A percentile compares a stretch with the other conserved stretches of the same genome.
Conservation (phyloP, 164 flowering plant genomes). For the Houttuynia cordata region DNA sequence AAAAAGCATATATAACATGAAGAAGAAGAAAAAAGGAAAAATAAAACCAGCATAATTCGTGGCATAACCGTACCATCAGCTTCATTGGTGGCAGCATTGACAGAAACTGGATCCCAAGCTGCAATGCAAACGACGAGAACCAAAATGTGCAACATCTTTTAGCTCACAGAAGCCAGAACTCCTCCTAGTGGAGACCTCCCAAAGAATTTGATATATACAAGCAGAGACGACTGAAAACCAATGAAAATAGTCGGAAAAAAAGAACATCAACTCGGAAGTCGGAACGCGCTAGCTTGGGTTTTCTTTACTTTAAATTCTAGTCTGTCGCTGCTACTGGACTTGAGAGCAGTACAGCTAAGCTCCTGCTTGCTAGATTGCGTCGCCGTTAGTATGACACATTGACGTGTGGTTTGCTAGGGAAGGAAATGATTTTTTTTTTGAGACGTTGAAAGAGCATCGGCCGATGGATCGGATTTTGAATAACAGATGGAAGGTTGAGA, state of each 20-base stretch:
- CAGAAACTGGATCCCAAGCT: constrained; percentile 13
- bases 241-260: constrained; percentile 13
- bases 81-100: constrained; percentile 39
- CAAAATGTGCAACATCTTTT: constrained; percentile 12
- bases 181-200: no score
- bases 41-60: no score
- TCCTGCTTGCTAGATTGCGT: neutral
- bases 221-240: constrained; percentile 30
- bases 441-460: neutral
- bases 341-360: no score
- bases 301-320: neutral
- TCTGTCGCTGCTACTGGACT: neutral
- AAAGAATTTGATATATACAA: constrained; percentile 13
- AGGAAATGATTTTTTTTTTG: no score
- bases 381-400: neutral
- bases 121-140: constrained; percentile 24
- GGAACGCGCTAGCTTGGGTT: constrained; percentile 3
- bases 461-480: neutral
- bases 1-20: no score
- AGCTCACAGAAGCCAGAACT: no score
- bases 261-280: constrained; percentile 2
- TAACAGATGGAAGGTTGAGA: no score
- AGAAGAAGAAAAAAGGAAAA: neutral
- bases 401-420: no score
- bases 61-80: constrained; percentile 32